Evolutionary conservation across 164 flowering plant species (phyloP).

Genomic region (Magnolia kwangsiensis): DNA sequence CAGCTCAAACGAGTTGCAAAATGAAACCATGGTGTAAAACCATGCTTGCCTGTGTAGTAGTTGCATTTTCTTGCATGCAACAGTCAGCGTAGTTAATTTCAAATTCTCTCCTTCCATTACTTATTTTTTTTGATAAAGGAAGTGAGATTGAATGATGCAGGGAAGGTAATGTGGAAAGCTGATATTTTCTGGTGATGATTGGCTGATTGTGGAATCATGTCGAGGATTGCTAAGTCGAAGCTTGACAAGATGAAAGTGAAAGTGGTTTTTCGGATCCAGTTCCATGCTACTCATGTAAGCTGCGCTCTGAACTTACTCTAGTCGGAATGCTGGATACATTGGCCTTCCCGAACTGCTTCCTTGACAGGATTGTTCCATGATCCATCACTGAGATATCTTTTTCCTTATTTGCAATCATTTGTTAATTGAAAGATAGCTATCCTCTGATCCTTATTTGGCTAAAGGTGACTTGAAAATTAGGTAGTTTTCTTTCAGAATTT

Average conservation of each 20-base stretch:
- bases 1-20: background rate
- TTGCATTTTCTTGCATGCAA: background rate
- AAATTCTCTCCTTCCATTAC: background rate
- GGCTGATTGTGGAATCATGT: conserved; percentile 46
- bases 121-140: background rate
- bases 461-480: too few relatives aligned
- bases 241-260: conserved; percentile 90
- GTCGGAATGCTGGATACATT: conserved; percentile 7
- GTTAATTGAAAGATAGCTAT: background rate
- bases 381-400: background rate
- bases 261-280: conserved; percentile 94
- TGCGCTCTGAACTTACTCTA: conserved; percentile 7
- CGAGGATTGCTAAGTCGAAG: conserved; percentile 81
- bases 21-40: background rate
- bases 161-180: conserved; percentile 16
- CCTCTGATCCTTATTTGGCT: too few relatives aligned
- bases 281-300: conserved; percentile 95
- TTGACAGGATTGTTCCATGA: background rate
- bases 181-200: conserved; percentile 12
- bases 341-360: background rate
- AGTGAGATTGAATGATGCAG: conserved; percentile 4
- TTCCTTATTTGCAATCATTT: background rate
- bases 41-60: background rate
- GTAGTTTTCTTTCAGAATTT: too few relatives aligned
- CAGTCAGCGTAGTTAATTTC: background rate